Evolutionary conservation across 2,329 filamentous ascomycete species (phyloP), one percentile per base, ranked within the genome.

Genomic region (Fusarium xylarioides): DNA sequence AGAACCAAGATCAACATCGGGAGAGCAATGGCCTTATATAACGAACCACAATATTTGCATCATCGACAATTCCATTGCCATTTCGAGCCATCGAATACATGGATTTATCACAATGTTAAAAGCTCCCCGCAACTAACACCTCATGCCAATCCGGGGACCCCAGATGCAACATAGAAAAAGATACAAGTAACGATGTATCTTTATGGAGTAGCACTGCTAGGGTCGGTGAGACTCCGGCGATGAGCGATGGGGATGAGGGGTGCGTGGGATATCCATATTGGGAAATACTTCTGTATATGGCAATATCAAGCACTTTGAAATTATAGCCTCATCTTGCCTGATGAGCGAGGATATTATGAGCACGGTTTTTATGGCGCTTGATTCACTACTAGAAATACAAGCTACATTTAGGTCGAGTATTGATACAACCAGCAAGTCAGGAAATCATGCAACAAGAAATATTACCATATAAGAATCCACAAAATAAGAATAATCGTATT

Each of bases 131-230:
- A 63, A 57, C 50, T 23, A 38, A 62, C 21, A 54, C 5, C 35
- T 55, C 30, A 40, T 69, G 66, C 46, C 59, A 68, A 75, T 75
- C 74, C 62, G 74, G 73, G 73, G 74, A 72, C 74, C 73, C 74
- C 74, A 75, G 74, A 75, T 66, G 26, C 63, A 40, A 63, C 53
- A 64, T 19, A 46, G 19, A 42, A 47, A 43, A 47, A 42, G 40
- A 35, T 47, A 59, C 40, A 54, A 54, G 2, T 30, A 16, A 23
- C 12, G 35, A 55, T 55, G 42, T 35, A 50, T 26, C 32, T 21
- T 28, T 49, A 38, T 58, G 19, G 55, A 58, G 55, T 50, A 38
- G 43, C 34, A 56, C 52, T 35, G 21, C 28, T 32, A 30, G 28
- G 60, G n/a, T 52, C 67, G 61, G 66, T 56, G 54, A 70, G 68